phyloP scores from a whole-genome alignment of 805 yeast genomes.

The Candida manassasensis region DNA sequence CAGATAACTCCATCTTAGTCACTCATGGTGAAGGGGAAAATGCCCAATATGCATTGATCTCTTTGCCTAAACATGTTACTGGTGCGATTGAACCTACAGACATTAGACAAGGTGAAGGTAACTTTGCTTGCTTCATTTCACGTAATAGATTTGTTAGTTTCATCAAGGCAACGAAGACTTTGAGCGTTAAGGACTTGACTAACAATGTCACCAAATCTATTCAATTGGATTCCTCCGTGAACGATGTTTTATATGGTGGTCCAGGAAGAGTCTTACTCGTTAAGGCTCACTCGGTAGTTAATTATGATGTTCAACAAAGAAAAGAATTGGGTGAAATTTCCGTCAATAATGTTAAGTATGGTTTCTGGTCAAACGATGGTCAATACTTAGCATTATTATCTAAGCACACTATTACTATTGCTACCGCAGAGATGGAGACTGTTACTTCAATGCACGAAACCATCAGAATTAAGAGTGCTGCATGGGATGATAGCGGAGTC shows the following conservation, averaged over 20 bases:
- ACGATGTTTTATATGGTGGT: slow-evolving; percentile 70
- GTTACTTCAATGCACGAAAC: slow-evolving; percentile 91
- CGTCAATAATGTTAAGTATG: slow-evolving; percentile 80
- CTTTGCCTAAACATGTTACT: slow-evolving; percentile 78
- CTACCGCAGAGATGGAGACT: slow-evolving; percentile 69
- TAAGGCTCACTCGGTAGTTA: slow-evolving; percentile 66
- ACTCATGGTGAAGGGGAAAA: slow-evolving; percentile 70
- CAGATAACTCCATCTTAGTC: slow-evolving; percentile 81
- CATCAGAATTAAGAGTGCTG: slow-evolving; percentile 91
- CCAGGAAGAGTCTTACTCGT: slow-evolving; percentile 80
- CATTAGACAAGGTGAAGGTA: slow-evolving; percentile 73
- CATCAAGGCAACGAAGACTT: slow-evolving; percentile 54
- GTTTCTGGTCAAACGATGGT: slow-evolving; percentile 83
- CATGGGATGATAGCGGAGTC: slow-evolving; percentile 95
- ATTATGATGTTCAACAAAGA: slow-evolving; percentile 91
- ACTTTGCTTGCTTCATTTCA: slow-evolving; percentile 85
- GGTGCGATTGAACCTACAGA: slow-evolving; percentile 95
- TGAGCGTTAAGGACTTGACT: slow-evolving; percentile 79
- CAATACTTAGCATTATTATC: slow-evolving; percentile 82
- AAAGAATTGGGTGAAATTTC: slow-evolving; percentile 65
- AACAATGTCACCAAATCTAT: slow-evolving; percentile 80
- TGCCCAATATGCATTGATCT: slow-evolving; percentile 66
- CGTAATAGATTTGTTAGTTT: slow-evolving; percentile 91
- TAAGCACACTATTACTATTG: slow-evolving; percentile 89
- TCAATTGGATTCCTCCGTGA: slow-evolving; percentile 61